Evolutionary conservation across 108 stramenopile genomes (phyloP), one percentile per base, ranked within the genome.

Genomic region (Skeletonema menzelii): DNA sequence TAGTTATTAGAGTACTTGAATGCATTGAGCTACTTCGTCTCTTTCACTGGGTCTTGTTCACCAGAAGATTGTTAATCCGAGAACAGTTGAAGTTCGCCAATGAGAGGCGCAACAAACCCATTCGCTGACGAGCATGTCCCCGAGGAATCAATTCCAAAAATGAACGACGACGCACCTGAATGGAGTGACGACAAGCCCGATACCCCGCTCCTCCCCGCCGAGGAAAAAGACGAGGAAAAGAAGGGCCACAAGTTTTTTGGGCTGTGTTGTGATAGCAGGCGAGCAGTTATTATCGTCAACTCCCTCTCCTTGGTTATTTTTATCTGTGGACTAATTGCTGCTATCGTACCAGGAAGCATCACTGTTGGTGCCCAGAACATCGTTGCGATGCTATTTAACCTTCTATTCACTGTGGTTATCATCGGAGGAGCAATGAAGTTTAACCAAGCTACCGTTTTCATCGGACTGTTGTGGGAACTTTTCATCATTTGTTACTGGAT

Each of bases 161-260:
- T 46, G 46, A 19, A n/a, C 15, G 46, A 46, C 46, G 46, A 46
- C 17, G 8, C 7, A 46, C 46, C 46, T 0, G 46, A 46, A 17
- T 46, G 46, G 46, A 19, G 17, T 19, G 46, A 46, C 1, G 46
- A 46, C 46, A 46, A 46, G n/a, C 46, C 46, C 46, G 46, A 46
- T 5, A 46, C 46, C 17, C 46, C 46, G 19, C 46, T 46, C 17
- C 46, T 46, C 46, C 46, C 46, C n/a, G 46, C 5, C 46, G 46
- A 46, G 46, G 46, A 35, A 35, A 35, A 17, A 46, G 46, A 46
- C 5, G 58, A 59, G 11, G 32, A 24, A 3, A 59, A 59, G 24
- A 15, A 34, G 58, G 58, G 58, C 2, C 58, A 59, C 58, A 59
- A 59, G 31, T 59, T 59, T n/a, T 59, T 59, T 14, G 27, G 27